phyloP scores from a whole-genome alignment of 176 grass and related monocot genomes.

The Oryza meyeriana region DNA sequence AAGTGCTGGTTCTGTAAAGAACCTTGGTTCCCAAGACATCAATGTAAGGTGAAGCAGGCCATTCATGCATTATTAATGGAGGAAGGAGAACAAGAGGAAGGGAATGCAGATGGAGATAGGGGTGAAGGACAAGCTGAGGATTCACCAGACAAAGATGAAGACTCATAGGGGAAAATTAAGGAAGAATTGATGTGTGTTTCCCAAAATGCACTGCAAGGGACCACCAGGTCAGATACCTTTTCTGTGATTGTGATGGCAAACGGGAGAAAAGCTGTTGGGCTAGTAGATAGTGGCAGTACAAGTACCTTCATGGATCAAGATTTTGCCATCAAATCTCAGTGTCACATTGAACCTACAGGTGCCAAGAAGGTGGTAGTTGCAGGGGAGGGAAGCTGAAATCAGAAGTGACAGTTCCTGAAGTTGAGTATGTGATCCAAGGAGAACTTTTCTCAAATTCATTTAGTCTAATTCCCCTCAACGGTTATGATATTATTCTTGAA shows the following conservation, averaged over 20 bases:
- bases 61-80: too few species aligned
- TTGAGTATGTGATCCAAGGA: too few species aligned
- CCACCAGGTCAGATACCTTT: background rate
- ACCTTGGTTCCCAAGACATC: background rate
- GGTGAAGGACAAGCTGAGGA: rapidly evolving
- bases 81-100: too few species aligned
- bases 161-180: too few species aligned
- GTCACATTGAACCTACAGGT: too few species aligned
- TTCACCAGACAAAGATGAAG: background rate
- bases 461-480: too few species aligned
- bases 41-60: background rate
- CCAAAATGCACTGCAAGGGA: rapidly evolving
- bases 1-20: background rate
- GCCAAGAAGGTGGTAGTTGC: background rate
- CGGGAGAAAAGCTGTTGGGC: background rate
- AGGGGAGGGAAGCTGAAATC: background rate
- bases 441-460: too few species aligned
- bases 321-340: too few species aligned
- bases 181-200: background rate
- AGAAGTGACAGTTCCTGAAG: rapidly evolving
- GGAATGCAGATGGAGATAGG: rapidly evolving
- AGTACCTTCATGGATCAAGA: background rate
- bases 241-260: background rate
- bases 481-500: too few species aligned
- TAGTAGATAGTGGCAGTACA: background rate